Conservation (phyloP, 2,329 filamentous ascomycete genomes). For the Diaporthe sp. region DNA sequence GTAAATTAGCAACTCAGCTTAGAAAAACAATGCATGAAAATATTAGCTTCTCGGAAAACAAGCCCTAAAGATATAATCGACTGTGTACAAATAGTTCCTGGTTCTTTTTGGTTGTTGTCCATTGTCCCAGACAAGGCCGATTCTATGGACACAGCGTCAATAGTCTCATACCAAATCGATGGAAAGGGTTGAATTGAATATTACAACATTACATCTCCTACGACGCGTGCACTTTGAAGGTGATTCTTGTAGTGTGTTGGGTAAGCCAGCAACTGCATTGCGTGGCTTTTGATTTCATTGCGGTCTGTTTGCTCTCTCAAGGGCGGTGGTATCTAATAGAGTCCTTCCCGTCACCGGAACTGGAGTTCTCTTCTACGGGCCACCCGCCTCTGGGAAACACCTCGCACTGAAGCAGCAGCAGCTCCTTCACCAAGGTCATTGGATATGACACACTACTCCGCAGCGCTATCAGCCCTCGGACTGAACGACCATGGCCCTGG, state of each 20-base stretch:
- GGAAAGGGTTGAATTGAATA: rapidly evolving
- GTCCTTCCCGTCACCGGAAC: neutral
- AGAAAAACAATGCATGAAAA: neutral
- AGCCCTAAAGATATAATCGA: neutral
- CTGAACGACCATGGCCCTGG: neutral
- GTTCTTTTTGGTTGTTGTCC: neutral
- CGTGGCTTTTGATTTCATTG: neutral
- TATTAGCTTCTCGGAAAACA: neutral
- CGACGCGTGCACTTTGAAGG: neutral
- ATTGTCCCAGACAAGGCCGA: neutral
- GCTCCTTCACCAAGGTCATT: neutral
- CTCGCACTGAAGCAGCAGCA: neutral
- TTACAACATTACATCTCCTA: neutral
- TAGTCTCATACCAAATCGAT: too few relatives aligned
- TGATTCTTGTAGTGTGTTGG: neutral
- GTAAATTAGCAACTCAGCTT: neutral
- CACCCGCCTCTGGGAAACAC: neutral
- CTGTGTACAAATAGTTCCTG: neutral
- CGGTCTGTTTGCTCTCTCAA: neutral
- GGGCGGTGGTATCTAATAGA: neutral
- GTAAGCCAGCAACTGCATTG: neutral
- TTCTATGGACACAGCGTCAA: too few relatives aligned
- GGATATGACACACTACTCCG: neutral
- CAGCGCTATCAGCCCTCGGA: neutral
- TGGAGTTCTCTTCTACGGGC: too few relatives aligned